These are phyloP conservation scores for Komagataella mondaviorum DNA, from an alignment of 805 yeast genomes.

Conservation along the genomic window DNA sequence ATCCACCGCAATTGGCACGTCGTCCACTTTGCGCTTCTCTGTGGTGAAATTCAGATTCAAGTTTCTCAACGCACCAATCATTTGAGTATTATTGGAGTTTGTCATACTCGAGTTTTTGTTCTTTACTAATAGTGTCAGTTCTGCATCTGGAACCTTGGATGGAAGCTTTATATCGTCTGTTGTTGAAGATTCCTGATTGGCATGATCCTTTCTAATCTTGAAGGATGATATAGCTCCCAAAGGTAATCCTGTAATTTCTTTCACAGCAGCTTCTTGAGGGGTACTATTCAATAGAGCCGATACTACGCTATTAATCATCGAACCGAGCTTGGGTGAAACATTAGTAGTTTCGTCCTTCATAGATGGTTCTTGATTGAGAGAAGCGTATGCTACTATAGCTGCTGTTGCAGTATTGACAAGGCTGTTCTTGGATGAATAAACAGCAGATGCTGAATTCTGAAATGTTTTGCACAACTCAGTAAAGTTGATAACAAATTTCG, in stretches of 20 bases:
- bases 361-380: constrained; percentile 8
- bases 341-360: constrained; percentile 5
- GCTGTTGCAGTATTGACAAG: constrained; percentile 23
- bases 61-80: neutral
- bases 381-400: constrained; percentile 22
- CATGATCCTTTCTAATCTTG: constrained; percentile 9
- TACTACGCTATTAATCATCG: constrained; percentile 9
- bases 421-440: constrained; percentile 4
- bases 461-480: neutral
- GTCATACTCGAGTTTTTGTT: neutral
- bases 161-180: constrained; percentile 7
- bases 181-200: constrained; percentile 4
- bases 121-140: constrained; percentile 7
- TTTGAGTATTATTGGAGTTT: constrained; percentile 2
- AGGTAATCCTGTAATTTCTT: constrained; percentile 13
- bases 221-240: constrained; percentile 17
- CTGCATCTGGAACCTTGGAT: constrained; percentile 9
- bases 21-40: neutral
- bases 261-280: constrained; percentile 8
- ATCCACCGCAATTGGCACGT: neutral
- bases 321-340: constrained; percentile 8
- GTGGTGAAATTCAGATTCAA: neutral
- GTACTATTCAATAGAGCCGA: constrained; percentile 4
- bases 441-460: neutral
- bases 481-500: neutral